phyloP scores from a whole-genome alignment of 805 yeast species.

The Cyberlindnera americana region DNA sequence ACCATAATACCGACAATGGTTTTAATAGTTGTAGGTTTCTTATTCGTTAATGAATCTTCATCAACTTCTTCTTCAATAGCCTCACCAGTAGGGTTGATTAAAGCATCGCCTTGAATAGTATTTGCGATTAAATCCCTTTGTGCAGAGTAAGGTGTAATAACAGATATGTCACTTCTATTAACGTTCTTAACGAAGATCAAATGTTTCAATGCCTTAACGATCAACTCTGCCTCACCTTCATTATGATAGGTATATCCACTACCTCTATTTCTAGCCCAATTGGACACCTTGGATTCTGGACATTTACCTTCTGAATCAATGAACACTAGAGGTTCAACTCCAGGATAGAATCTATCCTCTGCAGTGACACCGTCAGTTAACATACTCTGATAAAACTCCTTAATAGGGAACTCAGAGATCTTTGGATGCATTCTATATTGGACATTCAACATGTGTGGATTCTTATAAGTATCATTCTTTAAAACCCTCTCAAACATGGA shows the following conservation, averaged over 20 bases:
- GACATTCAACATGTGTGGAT: constrained; percentile 65
- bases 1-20: constrained; percentile 43
- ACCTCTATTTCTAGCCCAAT: constrained; percentile 35
- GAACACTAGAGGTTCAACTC: constrained; percentile 54
- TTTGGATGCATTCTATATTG: constrained; percentile 68
- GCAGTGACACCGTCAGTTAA: constrained; percentile 58
- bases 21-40: constrained; percentile 22
- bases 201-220: constrained; percentile 45
- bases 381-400: constrained; percentile 45
- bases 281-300: constrained; percentile 47
- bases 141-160: constrained; percentile 75
- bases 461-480: constrained; percentile 53
- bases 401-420: constrained; percentile 56
- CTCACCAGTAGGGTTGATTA: constrained; percentile 52
- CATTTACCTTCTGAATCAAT: constrained; percentile 54
- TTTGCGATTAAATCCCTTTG: constrained; percentile 63
- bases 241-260: constrained; percentile 61
- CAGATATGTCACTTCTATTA: constrained; percentile 49
- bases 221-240: constrained; percentile 45
- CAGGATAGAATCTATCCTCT: constrained; percentile 43
- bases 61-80: constrained; percentile 52
- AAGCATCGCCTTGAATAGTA: constrained; percentile 42
- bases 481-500: constrained; percentile 68
- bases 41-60: constrained; percentile 38
- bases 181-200: constrained; percentile 54